Evolutionary conservation across 2,329 filamentous ascomycete species (phyloP), one percentile per base, ranked within the genome.

Genomic region (Fusarium armeniacum): DNA sequence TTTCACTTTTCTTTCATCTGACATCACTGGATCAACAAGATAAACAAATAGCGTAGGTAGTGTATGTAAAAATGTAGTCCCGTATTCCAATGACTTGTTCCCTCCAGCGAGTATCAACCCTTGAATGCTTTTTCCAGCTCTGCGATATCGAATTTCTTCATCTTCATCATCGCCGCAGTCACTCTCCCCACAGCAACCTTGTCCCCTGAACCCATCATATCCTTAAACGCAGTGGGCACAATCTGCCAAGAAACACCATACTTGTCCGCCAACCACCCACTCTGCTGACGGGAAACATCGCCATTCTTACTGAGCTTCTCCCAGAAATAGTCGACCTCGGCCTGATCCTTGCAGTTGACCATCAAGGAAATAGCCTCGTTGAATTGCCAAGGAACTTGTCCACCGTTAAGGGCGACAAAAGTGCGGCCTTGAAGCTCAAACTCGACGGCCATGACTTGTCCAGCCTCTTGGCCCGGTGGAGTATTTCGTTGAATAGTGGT

Each of bases 241-340:
- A 85, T 75, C 77, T 86, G 84, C 83, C 84, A 85, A 15, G 74
- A 69, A 13, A 85, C 73, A 5, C 83, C 83, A 69, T 78, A 85
- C 73, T 78, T 80, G 68, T 85, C 83, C 7, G 72, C 76, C 43
- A 84, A 46, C 83, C 83, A 85, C 5, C 83, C 82, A 65, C 83
- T 84, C 58, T 77, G 72, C 69, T 79, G 76, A 56, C 75, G 77
- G 10, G 72, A 64, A 62, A 72, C 71, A 50, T 82, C 79, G 3
- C 79, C 81, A 5, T 80, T 82, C 50, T 81, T 79, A 11, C 75
- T 64, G 28, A 85, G 76, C 74, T 77, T 81, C 15, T 76, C 77
- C 81, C 81, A 85, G 71, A 81, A 84, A 66, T 83, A 78, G 61
- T 85, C 83, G 24, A 85, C 76, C 70, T 85, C 83, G 0, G 73